Evolutionary conservation across 768 basidiomycete species (phyloP).

Genomic region (Lentinus tigrinus): DNA sequence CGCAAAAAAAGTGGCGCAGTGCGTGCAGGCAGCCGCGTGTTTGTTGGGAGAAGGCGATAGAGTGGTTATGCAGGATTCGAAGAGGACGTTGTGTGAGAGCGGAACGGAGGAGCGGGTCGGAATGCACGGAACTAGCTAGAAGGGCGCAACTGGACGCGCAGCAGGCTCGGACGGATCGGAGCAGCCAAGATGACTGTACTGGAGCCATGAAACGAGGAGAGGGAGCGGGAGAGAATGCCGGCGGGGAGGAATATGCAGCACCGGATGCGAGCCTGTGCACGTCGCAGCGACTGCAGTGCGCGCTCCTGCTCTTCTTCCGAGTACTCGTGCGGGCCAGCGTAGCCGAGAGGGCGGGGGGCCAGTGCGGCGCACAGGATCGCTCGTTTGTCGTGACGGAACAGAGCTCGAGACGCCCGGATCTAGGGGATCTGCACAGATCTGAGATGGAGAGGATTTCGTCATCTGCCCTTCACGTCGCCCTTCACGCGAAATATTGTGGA

Average conservation of each 20-base stretch:
- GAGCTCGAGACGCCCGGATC: not conserved
- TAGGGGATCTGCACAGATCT: constrained; percentile 3
- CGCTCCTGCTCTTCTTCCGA: too few relatives aligned
- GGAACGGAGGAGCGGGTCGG: constrained; percentile 1
- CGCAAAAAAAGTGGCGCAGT: not conserved
- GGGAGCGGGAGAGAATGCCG: not conserved
- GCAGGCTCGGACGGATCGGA: not conserved
- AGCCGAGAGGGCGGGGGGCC: not conserved
- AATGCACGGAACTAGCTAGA: constrained; percentile 8
- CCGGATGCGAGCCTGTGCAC: too few relatives aligned
- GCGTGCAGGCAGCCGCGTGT: constrained; percentile 10
- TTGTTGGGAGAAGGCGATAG: not conserved
- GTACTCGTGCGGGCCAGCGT: too few relatives aligned
- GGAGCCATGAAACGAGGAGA: not conserved
- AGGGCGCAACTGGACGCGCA: not conserved
- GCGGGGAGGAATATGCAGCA: not conserved
- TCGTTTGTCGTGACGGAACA: not conserved
- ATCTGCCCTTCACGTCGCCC: constrained; percentile 3
- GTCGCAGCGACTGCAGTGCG: too few relatives aligned
- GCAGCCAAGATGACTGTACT: too few relatives aligned
- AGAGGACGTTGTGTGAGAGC: constrained; percentile 1
- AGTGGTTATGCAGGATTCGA: not conserved
- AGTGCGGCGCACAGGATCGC: too few relatives aligned
- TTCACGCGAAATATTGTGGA: constrained; percentile 13
- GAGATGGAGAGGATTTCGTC: constrained; percentile 10